phyloP scores from a whole-genome alignment of 1,284 basidiomycete genomes.

The Trametes polyzona region DNA sequence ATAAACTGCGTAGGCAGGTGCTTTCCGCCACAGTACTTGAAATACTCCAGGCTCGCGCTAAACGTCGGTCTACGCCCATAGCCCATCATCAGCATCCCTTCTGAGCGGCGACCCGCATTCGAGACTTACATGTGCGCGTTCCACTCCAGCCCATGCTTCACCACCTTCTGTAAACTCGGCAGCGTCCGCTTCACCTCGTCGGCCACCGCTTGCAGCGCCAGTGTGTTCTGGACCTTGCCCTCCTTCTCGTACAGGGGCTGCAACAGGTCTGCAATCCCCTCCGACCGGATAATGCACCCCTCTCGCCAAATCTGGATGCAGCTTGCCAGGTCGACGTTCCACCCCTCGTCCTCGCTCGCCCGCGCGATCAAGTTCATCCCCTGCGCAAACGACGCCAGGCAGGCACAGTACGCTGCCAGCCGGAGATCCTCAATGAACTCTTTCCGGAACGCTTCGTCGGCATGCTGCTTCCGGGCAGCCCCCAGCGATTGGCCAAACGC shows the following conservation, averaged over 20 bases:
- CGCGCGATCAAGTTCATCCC: constrained; percentile 30
- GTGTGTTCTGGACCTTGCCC: constrained; percentile 17
- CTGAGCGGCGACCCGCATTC: neutral
- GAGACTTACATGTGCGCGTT: constrained; percentile 29
- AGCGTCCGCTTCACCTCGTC: constrained; percentile 26
- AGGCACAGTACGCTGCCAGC: constrained; percentile 26
- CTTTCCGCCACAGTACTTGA: constrained; percentile 28
- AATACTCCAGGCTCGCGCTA: constrained; percentile 28
- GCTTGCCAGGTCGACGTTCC: constrained; percentile 23
- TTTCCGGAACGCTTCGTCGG: constrained; percentile 15
- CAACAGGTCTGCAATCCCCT: constrained; percentile 28
- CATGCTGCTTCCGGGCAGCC: constrained; percentile 25
- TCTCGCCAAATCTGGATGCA: constrained; percentile 30
- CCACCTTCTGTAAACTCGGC: constrained; percentile 23
- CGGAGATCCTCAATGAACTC: constrained; percentile 25
- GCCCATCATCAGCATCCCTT: neutral
- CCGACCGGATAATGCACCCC: constrained; percentile 31
- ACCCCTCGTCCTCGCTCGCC: constrained; percentile 27
- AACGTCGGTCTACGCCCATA: constrained; percentile 19
- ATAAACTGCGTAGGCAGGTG: constrained; percentile 29
- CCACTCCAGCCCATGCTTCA: constrained; percentile 21
- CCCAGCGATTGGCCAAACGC: constrained; percentile 21
- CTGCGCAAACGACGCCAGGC: constrained; percentile 28
- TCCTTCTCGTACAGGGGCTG: constrained; percentile 24
- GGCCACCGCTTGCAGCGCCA: constrained; percentile 21